Evolutionary conservation across 495 filamentous ascomycete genomes (phyloP).

Genomic region (Cercophora scortea): DNA sequence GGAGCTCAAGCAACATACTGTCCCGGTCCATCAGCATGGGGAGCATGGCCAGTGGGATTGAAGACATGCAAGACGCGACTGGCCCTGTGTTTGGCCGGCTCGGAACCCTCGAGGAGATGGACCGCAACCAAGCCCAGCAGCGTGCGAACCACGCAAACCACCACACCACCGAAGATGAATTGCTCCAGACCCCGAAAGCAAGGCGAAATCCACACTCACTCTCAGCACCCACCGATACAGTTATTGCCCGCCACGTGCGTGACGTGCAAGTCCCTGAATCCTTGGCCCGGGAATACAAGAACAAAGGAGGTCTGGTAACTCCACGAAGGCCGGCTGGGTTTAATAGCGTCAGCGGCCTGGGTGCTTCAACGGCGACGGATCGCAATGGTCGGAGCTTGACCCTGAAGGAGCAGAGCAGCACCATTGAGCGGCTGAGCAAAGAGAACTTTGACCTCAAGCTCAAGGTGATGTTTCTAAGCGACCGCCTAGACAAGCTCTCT

Average conservation of each 20-base stretch:
- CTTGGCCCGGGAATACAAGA: constrained; percentile 73
- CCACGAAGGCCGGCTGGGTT: constrained; percentile 48
- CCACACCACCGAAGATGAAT: constrained; percentile 10
- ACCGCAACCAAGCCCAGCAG: constrained; percentile 27
- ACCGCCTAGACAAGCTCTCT: constrained; percentile 83
- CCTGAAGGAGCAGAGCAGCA: constrained; percentile 92
- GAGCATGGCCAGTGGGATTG: constrained; percentile 89
- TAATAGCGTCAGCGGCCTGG: constrained; percentile 25
- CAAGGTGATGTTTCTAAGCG: constrained; percentile 93
- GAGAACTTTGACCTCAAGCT: constrained; percentile 97
- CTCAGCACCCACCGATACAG: constrained; percentile 71
- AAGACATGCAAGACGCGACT: constrained; percentile 59
- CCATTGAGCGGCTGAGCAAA: constrained; percentile 90
- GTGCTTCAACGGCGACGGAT: constrained; percentile 40
- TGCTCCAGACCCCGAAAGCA: constrained; percentile 40
- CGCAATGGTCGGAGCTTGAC: constrained; percentile 73
- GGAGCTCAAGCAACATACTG: constrained; percentile 47
- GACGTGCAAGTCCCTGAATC: constrained; percentile 87
- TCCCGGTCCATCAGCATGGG: constrained; percentile 82
- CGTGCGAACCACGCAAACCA: constrained; percentile 11
- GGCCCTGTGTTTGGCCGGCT: constrained; percentile 30
- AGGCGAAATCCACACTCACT: constrained; percentile 38
- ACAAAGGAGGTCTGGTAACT: constrained; percentile 45
- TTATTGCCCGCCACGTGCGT: constrained; percentile 76
- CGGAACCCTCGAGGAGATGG: constrained; percentile 42